A percentile compares a stretch with the other conserved stretches of the same genome.
phyloP scores from a whole-genome alignment of 2,329 filamentous ascomycete genomes.

The Neurospora crassa region DNA sequence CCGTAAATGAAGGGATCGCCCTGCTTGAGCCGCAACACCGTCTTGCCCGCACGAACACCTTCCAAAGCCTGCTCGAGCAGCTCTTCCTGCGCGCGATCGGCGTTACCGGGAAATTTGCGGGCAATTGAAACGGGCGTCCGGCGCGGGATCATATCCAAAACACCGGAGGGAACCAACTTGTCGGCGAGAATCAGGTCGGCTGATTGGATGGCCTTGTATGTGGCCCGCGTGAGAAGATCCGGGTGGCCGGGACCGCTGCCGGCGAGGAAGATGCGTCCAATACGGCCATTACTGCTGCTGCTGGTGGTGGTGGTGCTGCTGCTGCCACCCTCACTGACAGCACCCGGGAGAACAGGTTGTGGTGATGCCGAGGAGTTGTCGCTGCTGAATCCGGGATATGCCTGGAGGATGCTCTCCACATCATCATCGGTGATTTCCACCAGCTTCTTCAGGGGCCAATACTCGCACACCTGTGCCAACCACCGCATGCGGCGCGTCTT shows the following conservation, averaged over 20 bases:
- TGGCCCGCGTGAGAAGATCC: conserved; percentile 77
- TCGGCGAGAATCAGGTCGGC: conserved; percentile 77
- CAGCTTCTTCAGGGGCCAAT: conserved; percentile 84
- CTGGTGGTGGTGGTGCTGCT: neutral
- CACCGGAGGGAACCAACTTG: conserved; percentile 75
- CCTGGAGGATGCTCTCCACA: conserved; percentile 63
- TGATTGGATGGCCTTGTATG: conserved; percentile 62
- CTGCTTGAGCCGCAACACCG: conserved; percentile 85
- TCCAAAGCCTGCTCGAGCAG: conserved; percentile 69
- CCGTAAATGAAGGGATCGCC: conserved; percentile 96
- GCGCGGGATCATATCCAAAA: conserved; percentile 83
- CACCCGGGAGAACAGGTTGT: conserved; percentile 16
- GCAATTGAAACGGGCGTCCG: conserved; percentile 85
- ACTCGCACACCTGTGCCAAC: conserved; percentile 95
- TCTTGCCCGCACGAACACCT: conserved; percentile 56
- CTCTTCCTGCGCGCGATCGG: conserved; percentile 86
- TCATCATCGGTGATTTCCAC: conserved; percentile 73
- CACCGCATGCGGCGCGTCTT: conserved; percentile 82
- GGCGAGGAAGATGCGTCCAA: conserved; percentile 73
- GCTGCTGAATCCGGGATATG: conserved; percentile 42
- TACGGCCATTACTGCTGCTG: conserved; percentile 11
- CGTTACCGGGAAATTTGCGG: conserved; percentile 95
- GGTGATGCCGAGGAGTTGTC: conserved; percentile 14
- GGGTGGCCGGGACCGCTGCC: conserved; percentile 91
- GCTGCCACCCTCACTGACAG: conserved; percentile 18